Base-by-base conservation (phyloP, 192 early-diverging fungal genomes). In the Paraglomus brasilianum region DNA sequence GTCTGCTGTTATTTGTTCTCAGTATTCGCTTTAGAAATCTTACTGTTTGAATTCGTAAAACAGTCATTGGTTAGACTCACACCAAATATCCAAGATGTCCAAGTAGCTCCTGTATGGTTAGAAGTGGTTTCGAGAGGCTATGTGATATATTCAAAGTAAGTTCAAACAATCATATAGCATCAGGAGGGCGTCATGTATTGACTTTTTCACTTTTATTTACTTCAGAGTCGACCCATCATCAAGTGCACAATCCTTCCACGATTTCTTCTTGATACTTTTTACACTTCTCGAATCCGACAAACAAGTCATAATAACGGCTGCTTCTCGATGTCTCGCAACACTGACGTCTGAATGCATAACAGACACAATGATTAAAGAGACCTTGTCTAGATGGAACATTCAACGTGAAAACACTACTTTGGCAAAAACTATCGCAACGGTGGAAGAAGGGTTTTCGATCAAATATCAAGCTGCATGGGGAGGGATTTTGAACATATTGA, bases 391-490 rank as follows among this genome's bases (percentile, higher is more conserved):
- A 13, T 59, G 74, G 50, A 72, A 71, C 58, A 75, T 64, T 56
- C 72, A 72, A 52, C 69, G 76, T 44, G 61, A 70, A 39, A 49
- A 58, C 17, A 67, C 64, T 15, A 45, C 64, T 57, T 66, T 91
- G 36, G 71, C 74, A 9, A 71, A 72, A 21, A 84, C 90, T 46
- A 79, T 86, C 43, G 70, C 71, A 50, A 77, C 71, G 0, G 69
- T 86, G 40, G 78, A 86, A 21, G 71, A 74, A 8, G 86, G 89
- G 17, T 75, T 91, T 11, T 86, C 87, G n/a, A 87, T 96, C 69
- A 86, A 86, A 52, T 95, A 86, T 81, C 84, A 90, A 60, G 83
- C 89, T 58, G 83, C 93, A 5, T 96, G 95, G 93, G 80, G 85
- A n/a, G 81, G 86, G n/a, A 81, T 98, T 13, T 83, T 97, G 50